Percentiles rank a stretch among this genome's conserved stretches.
Evolutionary conservation across 1,284 basidiomycete genomes (phyloP).

Genomic region (Mycena citricolor): DNA sequence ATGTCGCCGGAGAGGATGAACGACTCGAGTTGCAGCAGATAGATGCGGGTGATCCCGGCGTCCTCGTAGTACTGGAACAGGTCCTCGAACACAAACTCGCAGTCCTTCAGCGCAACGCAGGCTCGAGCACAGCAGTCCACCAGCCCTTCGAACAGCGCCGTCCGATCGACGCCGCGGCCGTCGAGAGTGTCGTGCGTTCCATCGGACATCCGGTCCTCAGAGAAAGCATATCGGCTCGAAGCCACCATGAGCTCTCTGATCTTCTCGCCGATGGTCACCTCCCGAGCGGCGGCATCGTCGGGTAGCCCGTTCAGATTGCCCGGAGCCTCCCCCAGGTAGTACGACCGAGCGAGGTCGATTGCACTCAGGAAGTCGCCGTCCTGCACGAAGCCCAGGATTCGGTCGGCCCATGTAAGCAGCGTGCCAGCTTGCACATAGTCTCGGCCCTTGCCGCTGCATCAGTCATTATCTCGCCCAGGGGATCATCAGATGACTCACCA

Average conservation of each 20-base stretch:
- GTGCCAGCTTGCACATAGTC: slow-evolving; percentile 81
- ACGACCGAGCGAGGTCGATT: slow-evolving; percentile 83
- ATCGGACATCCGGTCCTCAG: slow-evolving; percentile 91
- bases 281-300: slow-evolving; percentile 55
- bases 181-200: slow-evolving; percentile 81
- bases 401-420: slow-evolving; percentile 93
- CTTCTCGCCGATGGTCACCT: slow-evolving; percentile 71
- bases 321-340: slow-evolving; percentile 80
- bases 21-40: slow-evolving; percentile 79
- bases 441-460: slow-evolving; percentile 47
- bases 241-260: slow-evolving; percentile 85
- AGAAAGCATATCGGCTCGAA: slow-evolving; percentile 89
- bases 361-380: slow-evolving; percentile 88
- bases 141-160: slow-evolving; percentile 85
- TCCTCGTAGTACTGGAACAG: slow-evolving; percentile 89
- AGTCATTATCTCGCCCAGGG: no score
- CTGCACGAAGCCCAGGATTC: slow-evolving; percentile 82
- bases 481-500: slow-evolving; percentile 55
- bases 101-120: slow-evolving; percentile 78
- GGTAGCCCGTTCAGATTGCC: slow-evolving; percentile 91
- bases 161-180: slow-evolving; percentile 90
- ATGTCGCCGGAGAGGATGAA: slow-evolving; percentile 81
- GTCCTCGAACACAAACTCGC: slow-evolving; percentile 89
- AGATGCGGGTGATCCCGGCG: slow-evolving; percentile 85
- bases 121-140: slow-evolving; percentile 82